phyloP scores from a whole-genome alignment of 202 grass and related monocot species.

The Schoenoplectus triqueter region DNA sequence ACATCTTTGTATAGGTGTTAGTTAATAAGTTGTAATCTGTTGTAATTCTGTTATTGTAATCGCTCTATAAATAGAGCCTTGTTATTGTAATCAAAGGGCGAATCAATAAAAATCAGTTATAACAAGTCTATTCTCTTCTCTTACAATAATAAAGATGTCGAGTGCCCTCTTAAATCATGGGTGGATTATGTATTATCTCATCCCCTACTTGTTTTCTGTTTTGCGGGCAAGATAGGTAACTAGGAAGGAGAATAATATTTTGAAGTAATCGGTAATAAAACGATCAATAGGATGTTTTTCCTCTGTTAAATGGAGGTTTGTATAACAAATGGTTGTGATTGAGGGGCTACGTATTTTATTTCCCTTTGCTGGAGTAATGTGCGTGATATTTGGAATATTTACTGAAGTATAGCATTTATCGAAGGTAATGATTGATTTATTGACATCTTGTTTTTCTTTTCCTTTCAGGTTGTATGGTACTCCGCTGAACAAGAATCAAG shows the following conservation, averaged over 20 bases:
- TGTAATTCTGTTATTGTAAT: too few species aligned
- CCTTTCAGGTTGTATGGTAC: conserved; percentile 22
- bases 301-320: not conserved
- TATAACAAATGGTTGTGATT: not conserved
- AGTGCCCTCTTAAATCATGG: not conserved
- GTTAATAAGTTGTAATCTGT: too few species aligned
- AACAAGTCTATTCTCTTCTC: too few species aligned
- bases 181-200: not conserved
- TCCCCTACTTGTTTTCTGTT: not conserved
- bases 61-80: too few species aligned
- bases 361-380: not conserved
- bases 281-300: not conserved
- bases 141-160: not conserved
- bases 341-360: not conserved
- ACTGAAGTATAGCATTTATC: not conserved
- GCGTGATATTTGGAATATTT: conserved; percentile 1
- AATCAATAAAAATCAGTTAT: too few species aligned
- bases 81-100: too few species aligned
- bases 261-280: not conserved
- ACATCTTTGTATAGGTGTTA: too few species aligned
- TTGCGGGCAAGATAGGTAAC: not conserved
- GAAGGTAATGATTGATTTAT: conserved; percentile 13
- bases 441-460: not conserved
- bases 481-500: conserved; percentile 6
- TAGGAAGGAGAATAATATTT: not conserved